A percentile compares a stretch with the other conserved stretches of the same genome.
phyloP scores from a whole-genome alignment of 345 rosid genomes.

The Gossypium sturtianum region DNA sequence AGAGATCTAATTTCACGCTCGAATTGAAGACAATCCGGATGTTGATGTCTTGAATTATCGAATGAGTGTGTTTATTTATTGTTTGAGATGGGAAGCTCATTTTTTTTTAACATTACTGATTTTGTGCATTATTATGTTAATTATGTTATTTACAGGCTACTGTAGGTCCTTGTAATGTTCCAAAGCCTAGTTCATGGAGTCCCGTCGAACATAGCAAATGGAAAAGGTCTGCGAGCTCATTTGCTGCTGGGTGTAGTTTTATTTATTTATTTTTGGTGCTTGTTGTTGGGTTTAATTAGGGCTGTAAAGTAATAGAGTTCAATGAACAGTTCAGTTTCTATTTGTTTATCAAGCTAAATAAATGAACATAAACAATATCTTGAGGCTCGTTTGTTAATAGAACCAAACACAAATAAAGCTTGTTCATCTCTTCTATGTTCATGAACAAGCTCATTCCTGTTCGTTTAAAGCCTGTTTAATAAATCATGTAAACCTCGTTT shows the following conservation, averaged over 20 bases:
- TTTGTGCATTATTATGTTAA: constrained; percentile 11
- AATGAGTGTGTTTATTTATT: neutral
- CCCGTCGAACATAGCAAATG: constrained; percentile 96
- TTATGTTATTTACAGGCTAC: constrained; percentile 66
- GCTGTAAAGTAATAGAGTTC: too few relatives aligned
- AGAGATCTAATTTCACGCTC: constrained; percentile 24
- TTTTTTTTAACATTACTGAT: constrained; percentile 3
- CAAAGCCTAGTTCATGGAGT: constrained; percentile 94
- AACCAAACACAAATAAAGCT: too few relatives aligned
- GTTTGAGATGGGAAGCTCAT: constrained; percentile 14
- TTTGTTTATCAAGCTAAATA: too few relatives aligned
- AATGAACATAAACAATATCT: too few relatives aligned
- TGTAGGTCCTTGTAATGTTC: constrained; percentile 76
- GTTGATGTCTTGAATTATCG: constrained; percentile 5
- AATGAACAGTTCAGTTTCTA: too few relatives aligned
- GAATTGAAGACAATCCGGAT: neutral
- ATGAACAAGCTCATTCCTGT: too few relatives aligned
- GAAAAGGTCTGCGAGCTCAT: constrained; percentile 50
- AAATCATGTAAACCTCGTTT: too few relatives aligned
- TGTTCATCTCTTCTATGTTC: too few relatives aligned
- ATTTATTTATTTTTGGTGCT: neutral
- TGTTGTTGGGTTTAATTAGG: neutral
- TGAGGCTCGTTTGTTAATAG: too few relatives aligned
- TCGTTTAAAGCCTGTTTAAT: too few relatives aligned
- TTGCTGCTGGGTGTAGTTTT: neutral